Evolutionary conservation across 1,139 yeast genomes (phyloP), one percentile per base, ranked within the genome.

Genomic region (Kazachstania sp.): DNA sequence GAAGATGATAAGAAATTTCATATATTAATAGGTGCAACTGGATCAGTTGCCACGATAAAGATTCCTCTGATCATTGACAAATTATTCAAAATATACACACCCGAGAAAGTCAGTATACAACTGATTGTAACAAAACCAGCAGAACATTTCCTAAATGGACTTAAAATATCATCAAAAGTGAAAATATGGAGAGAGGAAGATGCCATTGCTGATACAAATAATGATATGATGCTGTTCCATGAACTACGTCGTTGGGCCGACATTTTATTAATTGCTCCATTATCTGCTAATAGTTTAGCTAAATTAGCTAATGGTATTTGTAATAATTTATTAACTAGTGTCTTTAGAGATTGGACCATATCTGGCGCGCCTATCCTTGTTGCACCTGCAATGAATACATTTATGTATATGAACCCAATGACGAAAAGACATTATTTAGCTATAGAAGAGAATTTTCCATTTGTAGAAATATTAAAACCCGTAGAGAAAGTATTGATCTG

Each of bases 171-270:
- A 32, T 73, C 81, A 4, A 88, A 85, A 52, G 94, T 90, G 40
- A 85, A 86, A 59, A 80, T 92, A 37, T 92, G 97, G 97, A 73
- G 94, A 59, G 97, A 92, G 64, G 83, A 81, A 51, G 97, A 92
- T 64, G 96, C 87, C 5, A 41, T 26, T 20, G 45, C 64, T 87
- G 97, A 96, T 79, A 75, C 49, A 76, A 75, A 43, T 79, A 75
- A 76, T 5, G 86, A 81, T 56, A 78, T 83, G 9, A 80, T 88
- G 44, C 72, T 92, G 50, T 97, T 90, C 63, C 87, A 87, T 52
- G 95, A 87, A 64, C 72, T 92, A 51, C 75, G 97, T 46, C 81
- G 87, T 60, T 92, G 98, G 98, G 97, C 98, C 0, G 97, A 92
- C 64, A 78, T 92, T 31, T 72, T 90, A 46, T 75, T 88, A 35